A percentile compares a stretch with the other conserved stretches of the same genome.
These are phyloP conservation scores for Cryptococcus maquisensis DNA, from an alignment of 1,284 basidiomycete genomes.

Conservation along the genomic window DNA sequence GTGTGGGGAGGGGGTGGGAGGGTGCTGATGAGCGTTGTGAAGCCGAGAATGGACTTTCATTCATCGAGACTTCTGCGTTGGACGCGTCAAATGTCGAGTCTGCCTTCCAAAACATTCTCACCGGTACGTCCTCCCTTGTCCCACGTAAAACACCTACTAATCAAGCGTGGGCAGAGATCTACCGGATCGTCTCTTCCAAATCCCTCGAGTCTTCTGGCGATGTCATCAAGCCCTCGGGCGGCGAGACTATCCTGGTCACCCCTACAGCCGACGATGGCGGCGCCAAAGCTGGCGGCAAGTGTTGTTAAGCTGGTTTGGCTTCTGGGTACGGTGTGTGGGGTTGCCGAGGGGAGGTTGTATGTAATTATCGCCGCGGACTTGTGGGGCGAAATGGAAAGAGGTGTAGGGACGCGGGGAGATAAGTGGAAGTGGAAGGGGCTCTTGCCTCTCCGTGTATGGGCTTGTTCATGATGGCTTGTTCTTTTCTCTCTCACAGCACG, in stretches of 20 bases:
- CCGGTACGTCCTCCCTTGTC: conserved; percentile 58
- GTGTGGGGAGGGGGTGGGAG: not conserved
- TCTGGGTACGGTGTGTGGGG: not conserved
- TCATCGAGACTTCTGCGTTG: conserved; percentile 99
- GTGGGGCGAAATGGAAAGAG: not conserved
- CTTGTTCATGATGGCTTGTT: not conserved
- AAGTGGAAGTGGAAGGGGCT: not conserved
- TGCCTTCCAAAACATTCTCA: conserved; percentile 95
- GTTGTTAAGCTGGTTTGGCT: conserved; percentile 39
- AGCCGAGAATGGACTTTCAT: conserved; percentile 81
- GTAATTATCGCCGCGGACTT: not conserved
- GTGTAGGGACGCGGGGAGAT: not conserved
- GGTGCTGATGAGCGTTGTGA: not conserved
- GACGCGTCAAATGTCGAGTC: conserved; percentile 97
- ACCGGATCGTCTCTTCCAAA: conserved; percentile 87
- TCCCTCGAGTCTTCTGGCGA: conserved; percentile 75
- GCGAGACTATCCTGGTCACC: conserved; percentile 71
- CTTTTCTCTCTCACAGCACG: not conserved
- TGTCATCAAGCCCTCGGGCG: conserved; percentile 63
- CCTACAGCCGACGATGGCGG: conserved; percentile 52
- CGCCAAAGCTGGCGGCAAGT: conserved; percentile 46
- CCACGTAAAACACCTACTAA: not conserved
- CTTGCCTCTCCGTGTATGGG: not conserved
- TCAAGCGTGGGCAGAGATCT: conserved; percentile 65
- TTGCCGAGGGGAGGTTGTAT: conserved; percentile 5